Conservation (phyloP, 768 basidiomycete genomes). For the Rhizopogon vesiculosus region DNA sequence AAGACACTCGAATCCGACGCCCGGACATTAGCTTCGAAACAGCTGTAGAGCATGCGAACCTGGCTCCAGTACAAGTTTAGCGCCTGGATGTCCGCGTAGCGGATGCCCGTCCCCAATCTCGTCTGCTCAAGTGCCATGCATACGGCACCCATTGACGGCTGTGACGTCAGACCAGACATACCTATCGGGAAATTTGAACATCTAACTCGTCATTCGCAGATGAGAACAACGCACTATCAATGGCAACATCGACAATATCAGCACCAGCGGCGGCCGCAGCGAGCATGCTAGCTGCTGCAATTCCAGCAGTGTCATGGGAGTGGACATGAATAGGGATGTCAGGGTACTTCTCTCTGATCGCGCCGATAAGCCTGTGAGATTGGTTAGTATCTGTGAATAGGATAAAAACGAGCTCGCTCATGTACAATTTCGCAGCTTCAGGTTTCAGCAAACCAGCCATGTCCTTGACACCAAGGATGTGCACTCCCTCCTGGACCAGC, state of each 20-base stretch:
- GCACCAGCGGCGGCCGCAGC: conserved; percentile 96
- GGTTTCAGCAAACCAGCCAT: conserved; percentile 98
- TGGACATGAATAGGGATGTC: conserved; percentile 99
- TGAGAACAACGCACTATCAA: conserved; percentile 70
- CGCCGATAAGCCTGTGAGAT: conserved; percentile 71
- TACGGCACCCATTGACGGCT: conserved; percentile 98
- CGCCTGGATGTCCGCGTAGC: conserved; percentile 94
- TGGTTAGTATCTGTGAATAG: conserved; percentile 3
- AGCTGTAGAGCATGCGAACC: conserved; percentile 89
- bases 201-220: background rate
- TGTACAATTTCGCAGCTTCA: conserved; percentile 84
- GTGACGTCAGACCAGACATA: conserved; percentile 98
- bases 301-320: conserved; percentile 99
- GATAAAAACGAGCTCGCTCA: conserved; percentile 7
- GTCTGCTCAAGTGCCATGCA: conserved; percentile 95
- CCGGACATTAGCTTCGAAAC: conserved; percentile 98
- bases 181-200: conserved; percentile 37
- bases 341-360: conserved; percentile 93
- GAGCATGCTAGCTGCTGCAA: conserved; percentile 96
- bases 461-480: conserved; percentile 96
- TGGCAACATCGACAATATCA: conserved; percentile 96
- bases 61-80: conserved; percentile 98
- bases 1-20: conserved; percentile 98
- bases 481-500: conserved; percentile 91
- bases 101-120: conserved; percentile 89